Conservation (phyloP, 345 rosid genomes). For the Camelina neglecta region DNA sequence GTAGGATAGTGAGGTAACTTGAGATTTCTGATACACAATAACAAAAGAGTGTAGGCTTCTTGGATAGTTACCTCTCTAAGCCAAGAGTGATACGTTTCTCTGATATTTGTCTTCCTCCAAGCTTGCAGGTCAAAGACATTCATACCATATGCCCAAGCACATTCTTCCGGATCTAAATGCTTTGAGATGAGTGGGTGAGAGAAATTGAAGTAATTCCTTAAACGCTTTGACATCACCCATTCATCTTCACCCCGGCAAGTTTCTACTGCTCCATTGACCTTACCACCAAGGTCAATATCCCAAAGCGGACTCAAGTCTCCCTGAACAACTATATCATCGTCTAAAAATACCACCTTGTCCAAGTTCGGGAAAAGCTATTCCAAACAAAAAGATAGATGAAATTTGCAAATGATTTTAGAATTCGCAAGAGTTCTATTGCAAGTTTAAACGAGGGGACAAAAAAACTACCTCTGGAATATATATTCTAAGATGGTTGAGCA, state of each 20-base stretch:
- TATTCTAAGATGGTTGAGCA: slow-evolving; percentile 97
- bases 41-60: background rate
- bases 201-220: slow-evolving; percentile 97
- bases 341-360: slow-evolving; percentile 93
- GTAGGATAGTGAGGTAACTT: slow-evolving; percentile 9
- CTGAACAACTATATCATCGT: slow-evolving; percentile 95
- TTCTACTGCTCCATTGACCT: slow-evolving; percentile 99
- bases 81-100: slow-evolving; percentile 97
- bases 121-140: slow-evolving; percentile 87
- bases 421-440: background rate
- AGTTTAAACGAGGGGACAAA: slow-evolving; percentile 27
- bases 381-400: background rate
- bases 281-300: slow-evolving; percentile 88
- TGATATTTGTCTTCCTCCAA: slow-evolving; percentile 87
- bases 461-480: slow-evolving; percentile 90
- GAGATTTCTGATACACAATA: background rate
- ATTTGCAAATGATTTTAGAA: slow-evolving; percentile 12
- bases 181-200: slow-evolving; percentile 91
- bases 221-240: slow-evolving; percentile 98
- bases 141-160: slow-evolving; percentile 99
- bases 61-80: slow-evolving; percentile 71
- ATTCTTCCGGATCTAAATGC: slow-evolving; percentile 87
- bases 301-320: slow-evolving; percentile 91
- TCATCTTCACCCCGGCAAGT: slow-evolving; percentile 96
- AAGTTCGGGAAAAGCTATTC: slow-evolving; percentile 95